A percentile compares a stretch with the other conserved stretches of the same genome.
These are phyloP conservation scores for Auricularia sp. DNA, from an alignment of 768 basidiomycete genomes.

Conservation along the genomic window DNA sequence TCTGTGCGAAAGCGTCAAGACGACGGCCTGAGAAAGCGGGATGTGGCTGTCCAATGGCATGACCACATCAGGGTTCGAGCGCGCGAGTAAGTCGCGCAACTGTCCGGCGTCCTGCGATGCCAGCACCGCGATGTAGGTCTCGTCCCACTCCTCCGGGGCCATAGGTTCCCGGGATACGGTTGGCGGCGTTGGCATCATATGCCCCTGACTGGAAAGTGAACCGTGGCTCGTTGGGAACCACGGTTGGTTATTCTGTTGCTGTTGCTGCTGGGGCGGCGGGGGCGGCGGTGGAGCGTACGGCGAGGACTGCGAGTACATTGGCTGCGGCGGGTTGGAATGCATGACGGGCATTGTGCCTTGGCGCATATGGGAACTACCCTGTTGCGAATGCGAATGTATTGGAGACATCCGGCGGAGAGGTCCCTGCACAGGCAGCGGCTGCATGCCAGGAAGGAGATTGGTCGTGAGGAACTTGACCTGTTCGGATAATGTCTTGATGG, in stretches of 20 bases:
- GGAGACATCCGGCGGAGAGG: not conserved
- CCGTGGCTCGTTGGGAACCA: conserved; percentile 16
- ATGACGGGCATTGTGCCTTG: not conserved
- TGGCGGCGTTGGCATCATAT: not conserved
- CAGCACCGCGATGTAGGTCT: conserved; percentile 66
- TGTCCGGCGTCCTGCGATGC: conserved; percentile 65
- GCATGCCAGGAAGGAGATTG: conserved; percentile 26
- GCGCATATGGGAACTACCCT: conserved; percentile 3
- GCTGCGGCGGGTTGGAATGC: not conserved
- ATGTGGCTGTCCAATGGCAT: conserved; percentile 64
- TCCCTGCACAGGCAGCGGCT: not conserved
- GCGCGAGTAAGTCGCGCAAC: conserved; percentile 60
- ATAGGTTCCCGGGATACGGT: not conserved
- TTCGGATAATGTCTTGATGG: conserved; percentile 62
- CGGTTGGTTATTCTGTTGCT: conserved; percentile 1
- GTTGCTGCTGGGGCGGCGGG: conserved; percentile 17
- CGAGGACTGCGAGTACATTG: not conserved
- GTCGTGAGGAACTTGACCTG: conserved; percentile 72
- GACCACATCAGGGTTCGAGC: conserved; percentile 68
- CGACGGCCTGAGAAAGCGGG: conserved; percentile 73
- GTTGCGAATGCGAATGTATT: not conserved
- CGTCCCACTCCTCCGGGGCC: conserved; percentile 65
- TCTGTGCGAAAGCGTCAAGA: conserved; percentile 72
- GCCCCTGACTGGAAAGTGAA: conserved; percentile 36
- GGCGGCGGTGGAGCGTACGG: conserved; percentile 12